A percentile compares a stretch with the other conserved stretches of the same genome.
Conservation (phyloP, 78 protist species). For the Protostelium mycophagum region DNA sequence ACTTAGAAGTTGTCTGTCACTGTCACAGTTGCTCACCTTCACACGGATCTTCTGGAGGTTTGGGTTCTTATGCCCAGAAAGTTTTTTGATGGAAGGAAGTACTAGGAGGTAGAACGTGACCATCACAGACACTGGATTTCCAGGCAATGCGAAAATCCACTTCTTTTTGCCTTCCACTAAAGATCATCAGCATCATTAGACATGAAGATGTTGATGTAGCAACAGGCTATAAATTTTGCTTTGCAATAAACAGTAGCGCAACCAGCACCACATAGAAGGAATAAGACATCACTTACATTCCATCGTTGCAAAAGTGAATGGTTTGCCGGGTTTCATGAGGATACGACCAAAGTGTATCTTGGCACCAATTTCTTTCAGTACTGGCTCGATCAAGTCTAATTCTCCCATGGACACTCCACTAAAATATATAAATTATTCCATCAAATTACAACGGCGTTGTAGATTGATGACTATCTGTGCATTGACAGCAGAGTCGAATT, state of each 20-base stretch:
- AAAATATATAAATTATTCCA: not conserved
- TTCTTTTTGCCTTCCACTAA: not conserved
- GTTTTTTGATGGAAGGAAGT: conserved; percentile 47
- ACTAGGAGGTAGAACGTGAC: conserved; percentile 64
- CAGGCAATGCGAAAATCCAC: conserved; percentile 69
- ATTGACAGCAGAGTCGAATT: too few relatives aligned
- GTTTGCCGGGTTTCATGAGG: conserved; percentile 86
- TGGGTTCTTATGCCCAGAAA: conserved; percentile 18
- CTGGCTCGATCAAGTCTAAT: conserved; percentile 53
- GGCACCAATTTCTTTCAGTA: conserved; percentile 36
- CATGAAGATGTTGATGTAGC: too few relatives aligned
- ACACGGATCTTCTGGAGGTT: conserved; percentile 28
- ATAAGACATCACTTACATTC: not conserved
- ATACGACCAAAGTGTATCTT: conserved; percentile 68
- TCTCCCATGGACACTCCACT: conserved; percentile 86
- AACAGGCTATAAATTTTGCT: not conserved
- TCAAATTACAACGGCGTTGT: too few relatives aligned
- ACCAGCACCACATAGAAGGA: too few relatives aligned
- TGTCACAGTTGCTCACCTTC: conserved; percentile 5
- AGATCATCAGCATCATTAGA: too few relatives aligned
- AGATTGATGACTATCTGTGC: too few relatives aligned
- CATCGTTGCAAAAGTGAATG: conserved; percentile 70
- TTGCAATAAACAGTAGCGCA: not conserved
- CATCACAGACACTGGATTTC: conserved; percentile 71
- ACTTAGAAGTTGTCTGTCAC: not conserved